A percentile compares a stretch with the other conserved stretches of the same genome.
These are phyloP conservation scores for Microbotryomycetes sp. DNA, from an alignment of 1,284 basidiomycete species.

Conservation along the genomic window DNA sequence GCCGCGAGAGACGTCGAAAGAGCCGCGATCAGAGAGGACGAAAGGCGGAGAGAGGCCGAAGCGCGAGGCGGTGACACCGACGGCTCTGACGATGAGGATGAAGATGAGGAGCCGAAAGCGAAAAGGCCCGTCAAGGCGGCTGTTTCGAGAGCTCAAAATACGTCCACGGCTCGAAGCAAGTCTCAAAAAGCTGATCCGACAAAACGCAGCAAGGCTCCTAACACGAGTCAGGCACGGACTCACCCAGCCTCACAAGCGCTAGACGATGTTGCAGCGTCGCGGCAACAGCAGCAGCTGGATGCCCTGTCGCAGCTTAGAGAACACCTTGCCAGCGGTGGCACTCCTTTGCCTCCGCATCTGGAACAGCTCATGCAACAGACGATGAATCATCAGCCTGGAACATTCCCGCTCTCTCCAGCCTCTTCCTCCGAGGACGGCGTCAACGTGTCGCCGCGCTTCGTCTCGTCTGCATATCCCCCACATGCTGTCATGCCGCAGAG, in stretches of 20 bases:
- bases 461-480: neutral
- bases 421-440: slow-evolving; percentile 8
- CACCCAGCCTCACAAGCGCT: neutral
- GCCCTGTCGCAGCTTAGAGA: slow-evolving; percentile 1
- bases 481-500: slow-evolving; percentile 7
- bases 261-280: neutral
- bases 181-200: neutral
- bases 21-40: neutral
- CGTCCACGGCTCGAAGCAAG: neutral
- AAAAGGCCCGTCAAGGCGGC: slow-evolving; percentile 2
- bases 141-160: neutral
- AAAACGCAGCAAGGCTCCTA: neutral
- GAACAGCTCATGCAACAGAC: slow-evolving; percentile 6
- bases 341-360: neutral
- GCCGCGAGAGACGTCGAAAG: slow-evolving; percentile 12
- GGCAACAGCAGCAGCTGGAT: neutral
- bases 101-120: slow-evolving; percentile 8
- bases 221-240: neutral
- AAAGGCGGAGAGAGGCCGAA: slow-evolving; percentile 4
- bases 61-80: slow-evolving; percentile 3
- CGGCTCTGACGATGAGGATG: slow-evolving; percentile 24
- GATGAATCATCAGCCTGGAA: neutral
- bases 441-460: slow-evolving; percentile 8
- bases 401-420: slow-evolving; percentile 19
- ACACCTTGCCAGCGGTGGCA: neutral